Conservation (phyloP, 1,284 basidiomycete species). For the Xerocomus minutiporus region DNA sequence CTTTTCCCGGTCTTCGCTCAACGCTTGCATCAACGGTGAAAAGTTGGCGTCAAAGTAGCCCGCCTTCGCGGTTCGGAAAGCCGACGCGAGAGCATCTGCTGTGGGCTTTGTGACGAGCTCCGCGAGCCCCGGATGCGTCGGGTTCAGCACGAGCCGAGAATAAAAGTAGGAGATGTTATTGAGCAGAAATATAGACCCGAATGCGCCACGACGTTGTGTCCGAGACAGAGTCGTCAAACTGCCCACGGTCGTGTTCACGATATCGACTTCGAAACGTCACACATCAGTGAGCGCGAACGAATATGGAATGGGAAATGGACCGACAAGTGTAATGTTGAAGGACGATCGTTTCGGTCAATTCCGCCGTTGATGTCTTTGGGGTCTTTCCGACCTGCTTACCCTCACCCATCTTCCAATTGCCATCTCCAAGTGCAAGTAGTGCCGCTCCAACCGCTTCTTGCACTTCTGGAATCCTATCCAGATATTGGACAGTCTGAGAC, state of each 20-base stretch:
- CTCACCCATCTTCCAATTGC: slow-evolving; percentile 86
- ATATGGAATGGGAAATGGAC: slow-evolving; percentile 24
- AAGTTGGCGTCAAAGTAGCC: slow-evolving; percentile 79
- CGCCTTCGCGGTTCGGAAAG: slow-evolving; percentile 72
- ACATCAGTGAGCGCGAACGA: neutral
- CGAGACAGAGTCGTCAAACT: slow-evolving; percentile 60
- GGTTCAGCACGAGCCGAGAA: slow-evolving; percentile 50
- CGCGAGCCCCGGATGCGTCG: slow-evolving; percentile 41
- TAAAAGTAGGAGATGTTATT: slow-evolving; percentile 73
- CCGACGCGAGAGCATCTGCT: slow-evolving; percentile 57
- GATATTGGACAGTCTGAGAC: slow-evolving; percentile 58
- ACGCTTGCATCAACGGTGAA: slow-evolving; percentile 64
- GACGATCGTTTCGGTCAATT: slow-evolving; percentile 54
- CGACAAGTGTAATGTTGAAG: slow-evolving; percentile 71
- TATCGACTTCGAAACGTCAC: slow-evolving; percentile 49
- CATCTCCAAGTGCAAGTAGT: slow-evolving; percentile 67
- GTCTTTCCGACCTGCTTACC: slow-evolving; percentile 59
- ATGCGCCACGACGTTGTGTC: slow-evolving; percentile 58
- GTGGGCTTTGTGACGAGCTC: slow-evolving; percentile 57
- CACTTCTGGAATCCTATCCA: slow-evolving; percentile 65
- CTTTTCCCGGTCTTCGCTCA: slow-evolving; percentile 61
- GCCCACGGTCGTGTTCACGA: slow-evolving; percentile 55
- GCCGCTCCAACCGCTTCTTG: slow-evolving; percentile 60
- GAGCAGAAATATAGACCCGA: slow-evolving; percentile 69
- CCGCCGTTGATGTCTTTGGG: slow-evolving; percentile 38